These are phyloP conservation scores for Cryomyces antarcticus DNA, from an alignment of 495 filamentous ascomycete species.

Conservation along the genomic window DNA sequence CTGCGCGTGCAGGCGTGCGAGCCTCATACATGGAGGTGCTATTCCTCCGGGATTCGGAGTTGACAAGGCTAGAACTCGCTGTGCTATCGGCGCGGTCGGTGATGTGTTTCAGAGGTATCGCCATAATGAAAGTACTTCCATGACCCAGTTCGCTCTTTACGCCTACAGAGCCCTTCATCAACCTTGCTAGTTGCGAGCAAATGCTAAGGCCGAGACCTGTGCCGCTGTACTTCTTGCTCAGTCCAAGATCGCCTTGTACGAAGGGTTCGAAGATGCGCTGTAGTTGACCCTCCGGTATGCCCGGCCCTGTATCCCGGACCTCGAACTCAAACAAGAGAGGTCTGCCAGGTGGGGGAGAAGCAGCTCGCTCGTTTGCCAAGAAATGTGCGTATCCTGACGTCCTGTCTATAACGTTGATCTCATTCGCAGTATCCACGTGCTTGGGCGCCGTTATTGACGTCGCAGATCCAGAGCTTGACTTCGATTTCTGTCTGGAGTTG, in stretches of 20 bases:
- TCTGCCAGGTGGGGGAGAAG: constrained; percentile 41
- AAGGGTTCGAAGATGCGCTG: constrained; percentile 83
- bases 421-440: constrained; percentile 12
- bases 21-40: constrained; percentile 9
- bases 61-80: constrained; percentile 18
- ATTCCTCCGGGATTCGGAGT: constrained; percentile 10
- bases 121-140: constrained; percentile 67
- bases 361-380: constrained; percentile 30
- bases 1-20: neutral
- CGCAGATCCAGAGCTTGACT: constrained; percentile 3
- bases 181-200: constrained; percentile 58
- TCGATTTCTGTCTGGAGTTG: constrained; percentile 7
- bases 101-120: constrained; percentile 58
- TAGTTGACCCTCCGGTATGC: constrained; percentile 57
- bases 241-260: constrained; percentile 70
- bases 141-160: constrained; percentile 52
- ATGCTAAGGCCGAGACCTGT: constrained; percentile 85
- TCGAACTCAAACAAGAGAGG: constrained; percentile 62
- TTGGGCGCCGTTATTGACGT: constrained; percentile 3
- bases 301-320: constrained; percentile 75
- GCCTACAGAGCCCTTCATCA: constrained; percentile 63
- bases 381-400: constrained; percentile 30
- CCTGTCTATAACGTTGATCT: constrained; percentile 19
- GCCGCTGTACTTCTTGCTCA: constrained; percentile 79
- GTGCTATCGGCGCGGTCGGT: constrained; percentile 40